These are phyloP conservation scores for Aristolochia californica DNA, from an alignment of 164 flowering plant species.

Conservation along the genomic window DNA sequence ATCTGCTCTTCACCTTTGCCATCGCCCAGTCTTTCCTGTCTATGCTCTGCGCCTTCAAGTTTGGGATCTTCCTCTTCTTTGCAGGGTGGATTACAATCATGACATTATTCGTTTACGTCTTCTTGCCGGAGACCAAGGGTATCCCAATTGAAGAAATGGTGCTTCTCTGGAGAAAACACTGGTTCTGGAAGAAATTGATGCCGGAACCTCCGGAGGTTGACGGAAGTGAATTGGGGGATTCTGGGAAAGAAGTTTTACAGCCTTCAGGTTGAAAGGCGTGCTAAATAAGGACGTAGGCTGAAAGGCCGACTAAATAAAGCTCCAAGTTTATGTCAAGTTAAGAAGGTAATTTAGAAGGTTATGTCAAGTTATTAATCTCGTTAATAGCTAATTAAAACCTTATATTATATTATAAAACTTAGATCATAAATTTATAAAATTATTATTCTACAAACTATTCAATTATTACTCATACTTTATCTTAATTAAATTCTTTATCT, in stretches of 20 bases:
- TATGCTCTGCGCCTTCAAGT: conserved; percentile 38
- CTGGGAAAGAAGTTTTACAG: neutral
- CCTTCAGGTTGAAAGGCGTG: too few species aligned
- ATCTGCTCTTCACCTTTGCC: conserved; percentile 44
- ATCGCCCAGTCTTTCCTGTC: conserved; percentile 43
- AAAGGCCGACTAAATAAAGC: too few species aligned
- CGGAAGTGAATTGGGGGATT: neutral
- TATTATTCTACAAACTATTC: too few species aligned
- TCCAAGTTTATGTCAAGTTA: too few species aligned
- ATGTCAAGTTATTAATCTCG: too few species aligned
- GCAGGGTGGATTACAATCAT: conserved; percentile 48
- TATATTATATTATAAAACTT: too few species aligned
- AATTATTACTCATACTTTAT: too few species aligned
- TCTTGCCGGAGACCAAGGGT: conserved; percentile 56
- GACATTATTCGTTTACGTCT: conserved; percentile 39
- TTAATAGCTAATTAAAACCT: too few species aligned
- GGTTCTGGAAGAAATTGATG: conserved; percentile 52
- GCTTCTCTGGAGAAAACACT: conserved; percentile 46
- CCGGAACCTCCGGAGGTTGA: conserved; percentile 11
- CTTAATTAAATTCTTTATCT: too few species aligned
- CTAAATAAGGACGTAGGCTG: too few species aligned
- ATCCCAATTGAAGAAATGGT: conserved; percentile 57
- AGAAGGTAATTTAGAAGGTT: too few species aligned
- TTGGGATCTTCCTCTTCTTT: conserved; percentile 50
- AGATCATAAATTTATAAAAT: too few species aligned